Conservation (phyloP, 306 rosid genomes). For the Casuarina cunninghamiana region DNA sequence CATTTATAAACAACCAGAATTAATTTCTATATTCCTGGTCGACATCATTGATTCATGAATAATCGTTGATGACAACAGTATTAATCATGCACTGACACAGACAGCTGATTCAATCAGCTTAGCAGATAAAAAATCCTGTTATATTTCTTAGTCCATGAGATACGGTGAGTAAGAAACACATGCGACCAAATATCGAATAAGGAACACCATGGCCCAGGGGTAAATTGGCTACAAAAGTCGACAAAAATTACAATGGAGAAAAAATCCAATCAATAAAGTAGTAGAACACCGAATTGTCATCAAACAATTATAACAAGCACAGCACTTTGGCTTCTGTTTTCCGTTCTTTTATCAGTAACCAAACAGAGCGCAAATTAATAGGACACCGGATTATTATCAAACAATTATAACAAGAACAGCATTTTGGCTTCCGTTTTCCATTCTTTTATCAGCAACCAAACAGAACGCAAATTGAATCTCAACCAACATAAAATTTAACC, state of each 20-base stretch:
- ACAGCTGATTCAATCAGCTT: too few relatives aligned
- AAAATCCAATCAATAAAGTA: not conserved
- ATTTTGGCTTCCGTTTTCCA: not conserved
- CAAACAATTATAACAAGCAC: not conserved
- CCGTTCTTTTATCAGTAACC: not conserved
- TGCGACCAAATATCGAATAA: not conserved
- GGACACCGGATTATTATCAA: not conserved
- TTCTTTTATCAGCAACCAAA: not conserved
- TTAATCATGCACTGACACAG: too few relatives aligned
- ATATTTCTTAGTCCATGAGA: not conserved
- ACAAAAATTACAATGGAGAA: not conserved
- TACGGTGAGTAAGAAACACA: too few relatives aligned
- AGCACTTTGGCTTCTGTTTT: not conserved
- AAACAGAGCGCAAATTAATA: not conserved
- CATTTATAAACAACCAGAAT: too few relatives aligned
- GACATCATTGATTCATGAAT: too few relatives aligned
- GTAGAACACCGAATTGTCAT: not conserved
- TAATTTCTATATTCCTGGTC: too few relatives aligned
- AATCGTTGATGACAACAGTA: too few relatives aligned
- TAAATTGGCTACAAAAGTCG: not conserved
- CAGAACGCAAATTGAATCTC: not conserved
- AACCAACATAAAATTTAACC: not conserved
- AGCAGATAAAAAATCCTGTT: not conserved
- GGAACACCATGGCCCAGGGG: not conserved
- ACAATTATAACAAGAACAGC: not conserved